Evolutionary conservation across 805 yeast genomes (phyloP).

Genomic region (Torulaspora delbrueckii): DNA sequence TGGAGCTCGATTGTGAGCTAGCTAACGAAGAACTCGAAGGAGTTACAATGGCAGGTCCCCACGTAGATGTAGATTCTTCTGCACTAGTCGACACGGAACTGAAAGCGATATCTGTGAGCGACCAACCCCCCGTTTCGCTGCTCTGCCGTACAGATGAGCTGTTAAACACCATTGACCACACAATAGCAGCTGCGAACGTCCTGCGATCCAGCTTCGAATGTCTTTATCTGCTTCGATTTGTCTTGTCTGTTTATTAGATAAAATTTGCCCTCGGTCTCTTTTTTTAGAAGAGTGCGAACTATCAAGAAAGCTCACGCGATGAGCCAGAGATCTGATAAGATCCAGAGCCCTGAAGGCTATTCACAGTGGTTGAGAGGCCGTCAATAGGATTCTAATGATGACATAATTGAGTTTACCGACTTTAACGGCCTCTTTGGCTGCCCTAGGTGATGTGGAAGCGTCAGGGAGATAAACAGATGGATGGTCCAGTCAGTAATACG

Average conservation of each 20-base stretch:
- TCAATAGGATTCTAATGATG: not conserved
- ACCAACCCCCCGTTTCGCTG: not conserved
- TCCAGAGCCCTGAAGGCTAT: not conserved
- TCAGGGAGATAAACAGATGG: no score
- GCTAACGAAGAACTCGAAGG: slow-evolving; percentile 1
- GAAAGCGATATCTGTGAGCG: not conserved
- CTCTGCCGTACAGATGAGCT: slow-evolving; percentile 4
- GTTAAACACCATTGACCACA: slow-evolving; percentile 3
- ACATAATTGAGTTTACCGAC: not conserved
- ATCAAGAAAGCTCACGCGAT: not conserved
- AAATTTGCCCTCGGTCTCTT: slow-evolving; percentile 5
- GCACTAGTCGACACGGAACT: not conserved
- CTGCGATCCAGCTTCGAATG: not conserved
- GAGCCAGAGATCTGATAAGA: not conserved
- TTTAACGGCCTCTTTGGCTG: not conserved
- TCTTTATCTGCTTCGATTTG: not conserved
- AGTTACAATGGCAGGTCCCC: slow-evolving; percentile 1
- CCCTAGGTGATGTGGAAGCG: no score
- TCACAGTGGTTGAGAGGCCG: no score
- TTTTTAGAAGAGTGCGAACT: slow-evolving; percentile 4
- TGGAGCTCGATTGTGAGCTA: not conserved
- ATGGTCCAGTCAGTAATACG: no score
- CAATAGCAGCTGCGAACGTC: not conserved
- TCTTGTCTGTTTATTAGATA: not conserved
- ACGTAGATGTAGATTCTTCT: not conserved